Base-by-base conservation (phyloP, 805 yeast species). In the Sungouiella thailandica region DNA sequence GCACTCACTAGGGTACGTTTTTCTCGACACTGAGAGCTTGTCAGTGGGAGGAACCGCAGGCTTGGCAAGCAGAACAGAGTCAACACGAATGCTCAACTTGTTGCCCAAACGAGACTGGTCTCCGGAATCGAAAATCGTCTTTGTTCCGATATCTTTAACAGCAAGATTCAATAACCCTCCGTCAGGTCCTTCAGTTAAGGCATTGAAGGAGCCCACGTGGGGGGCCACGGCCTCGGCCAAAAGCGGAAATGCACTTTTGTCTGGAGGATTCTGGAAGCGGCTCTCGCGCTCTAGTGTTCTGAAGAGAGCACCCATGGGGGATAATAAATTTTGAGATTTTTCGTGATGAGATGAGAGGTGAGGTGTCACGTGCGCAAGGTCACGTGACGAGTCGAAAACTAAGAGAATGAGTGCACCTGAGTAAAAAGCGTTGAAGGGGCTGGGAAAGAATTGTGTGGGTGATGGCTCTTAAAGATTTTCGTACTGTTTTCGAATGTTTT, bases 151-250 rank as follows among this genome's bases (percentile, higher is more conserved):
- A 53, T 93, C 97, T 50, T 81, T 72, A 29, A 83, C 94, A 2
- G 84, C 97, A 32, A 82, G 65, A 57, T 89, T 87, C 40, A 93
- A 68, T 17, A 93, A 60, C 5, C 96, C 96, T 29, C 90, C 95
- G 28, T 70, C 79, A 16, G 84, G 78, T 28, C 95, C 96, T 38
- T 85, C 95, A 16, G 95, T 84, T 37, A 93, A 69, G 4, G 97
- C 97, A 69, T 93, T 83, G 71, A 93, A 93, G 2, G 97, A 90
- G 7, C 95, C 97, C 36, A 93, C 76, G 58, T 93, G 98, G 4
- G 98, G 98, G 37, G 78, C 78, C 25, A 93, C 93, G 11, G 98
- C 97, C 43, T 87, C 95, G 38, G 75, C 74, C 23, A 93, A 71
- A 25, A 88, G 62, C 11, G 96, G 96, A 51, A 66, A 90, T 6